Percentiles rank a stretch among this genome's conserved stretches.
phyloP scores from a whole-genome alignment of 176 grass and related monocot genomes.

The Hsuehochloa calcarea region DNA sequence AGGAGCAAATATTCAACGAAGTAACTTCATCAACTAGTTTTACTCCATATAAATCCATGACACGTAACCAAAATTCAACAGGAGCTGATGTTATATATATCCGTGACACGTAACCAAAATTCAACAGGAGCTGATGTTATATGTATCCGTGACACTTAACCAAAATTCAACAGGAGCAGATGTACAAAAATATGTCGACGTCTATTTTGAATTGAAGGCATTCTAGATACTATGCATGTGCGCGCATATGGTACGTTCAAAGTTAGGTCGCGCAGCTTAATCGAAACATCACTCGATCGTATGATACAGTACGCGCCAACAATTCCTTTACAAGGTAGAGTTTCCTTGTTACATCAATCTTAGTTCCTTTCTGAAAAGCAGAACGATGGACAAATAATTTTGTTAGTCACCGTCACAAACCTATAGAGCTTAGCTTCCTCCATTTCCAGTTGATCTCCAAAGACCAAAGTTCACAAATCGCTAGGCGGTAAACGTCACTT shows the following conservation, averaged over 20 bases:
- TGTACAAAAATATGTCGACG: background rate
- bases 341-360: background rate
- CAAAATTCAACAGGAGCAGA: background rate
- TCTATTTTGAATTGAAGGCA: background rate
- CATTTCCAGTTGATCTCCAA: slow-evolving; percentile 18
- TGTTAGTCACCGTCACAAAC: slow-evolving; percentile 35
- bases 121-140: background rate
- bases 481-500: slow-evolving; percentile 8
- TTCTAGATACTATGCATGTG: slow-evolving; percentile 12
- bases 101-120: background rate
- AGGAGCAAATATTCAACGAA: background rate
- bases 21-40: background rate
- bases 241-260: background rate
- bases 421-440: slow-evolving; percentile 19
- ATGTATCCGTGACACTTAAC: no score
- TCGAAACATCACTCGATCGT: slow-evolving; percentile 27
- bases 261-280: slow-evolving; percentile 47
- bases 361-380: background rate
- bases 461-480: slow-evolving; percentile 8
- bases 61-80: background rate
- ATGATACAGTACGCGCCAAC: slow-evolving; percentile 25
- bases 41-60: slow-evolving; percentile 4
- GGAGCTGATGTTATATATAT: background rate
- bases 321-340: background rate
- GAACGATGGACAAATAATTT: background rate